phyloP scores from a whole-genome alignment of 2,329 filamentous ascomycete genomes.

The Colletotrichum sidae region DNA sequence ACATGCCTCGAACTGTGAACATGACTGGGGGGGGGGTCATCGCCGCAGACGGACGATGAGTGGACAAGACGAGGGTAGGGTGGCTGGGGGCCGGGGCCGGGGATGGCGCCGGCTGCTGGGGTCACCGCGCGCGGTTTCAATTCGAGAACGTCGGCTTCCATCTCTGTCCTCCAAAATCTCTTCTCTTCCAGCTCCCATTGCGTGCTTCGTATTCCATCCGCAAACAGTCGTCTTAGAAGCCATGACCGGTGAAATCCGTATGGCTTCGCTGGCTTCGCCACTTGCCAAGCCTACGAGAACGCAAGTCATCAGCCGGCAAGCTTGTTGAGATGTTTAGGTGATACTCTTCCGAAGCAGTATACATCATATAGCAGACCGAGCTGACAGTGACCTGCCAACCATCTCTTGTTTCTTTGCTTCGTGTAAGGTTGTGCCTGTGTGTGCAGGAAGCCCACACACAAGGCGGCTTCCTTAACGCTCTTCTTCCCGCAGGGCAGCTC shows the following conservation, averaged over 20 bases:
- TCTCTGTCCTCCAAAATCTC: conserved; percentile 15
- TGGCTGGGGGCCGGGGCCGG: conserved; percentile 23
- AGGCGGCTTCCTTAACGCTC: not conserved
- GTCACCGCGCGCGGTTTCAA: conserved; percentile 18
- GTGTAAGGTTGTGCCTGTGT: conserved; percentile 35
- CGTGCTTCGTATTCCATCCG: conserved; percentile 14
- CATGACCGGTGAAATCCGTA: not conserved
- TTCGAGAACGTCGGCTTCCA: conserved; percentile 28
- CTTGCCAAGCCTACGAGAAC: not conserved
- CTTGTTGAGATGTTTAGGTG: conserved; percentile 15
- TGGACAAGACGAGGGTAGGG: conserved; percentile 22
- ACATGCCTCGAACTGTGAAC: conserved; percentile 21
- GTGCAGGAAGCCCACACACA: conserved; percentile 12
- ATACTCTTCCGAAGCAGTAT: conserved; percentile 25
- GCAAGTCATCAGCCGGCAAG: conserved; percentile 4
- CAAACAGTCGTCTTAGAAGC: conserved; percentile 16
- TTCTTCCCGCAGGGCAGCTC: not conserved
- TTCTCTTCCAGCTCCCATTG: not conserved
- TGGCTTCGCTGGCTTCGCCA: conserved; percentile 5
- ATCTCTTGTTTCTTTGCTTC: conserved; percentile 9
- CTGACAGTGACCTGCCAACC: conserved; percentile 30
- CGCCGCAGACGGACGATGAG: conserved; percentile 30
- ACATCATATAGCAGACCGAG: not conserved
- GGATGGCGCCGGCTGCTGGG: conserved; percentile 27
- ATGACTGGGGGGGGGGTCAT: conserved; percentile 16